Base-by-base conservation (phyloP, 208 protist genomes). In the Angomonas deanei region DNA sequence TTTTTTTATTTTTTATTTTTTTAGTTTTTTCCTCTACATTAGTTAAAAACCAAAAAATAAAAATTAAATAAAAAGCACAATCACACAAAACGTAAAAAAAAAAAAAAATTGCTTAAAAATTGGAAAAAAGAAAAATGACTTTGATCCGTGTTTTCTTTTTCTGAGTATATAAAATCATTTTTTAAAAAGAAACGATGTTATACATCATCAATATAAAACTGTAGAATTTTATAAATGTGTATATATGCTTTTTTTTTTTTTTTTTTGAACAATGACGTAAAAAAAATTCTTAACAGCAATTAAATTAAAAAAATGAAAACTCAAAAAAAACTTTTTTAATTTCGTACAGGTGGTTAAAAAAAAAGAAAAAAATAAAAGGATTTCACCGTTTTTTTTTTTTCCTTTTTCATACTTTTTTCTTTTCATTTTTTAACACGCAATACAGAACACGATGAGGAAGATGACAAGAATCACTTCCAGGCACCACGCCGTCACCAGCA, bases 401-500 rank as follows among this genome's bases (percentile, higher is more conserved):
- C n/a, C n/a, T n/a, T n/a, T n/a, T n/a, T n/a, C n/a, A n/a, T n/a
- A n/a, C n/a, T n/a, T n/a, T 66, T 66, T 66, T 68, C 46, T 38
- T 48, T 63, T 32, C 28, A 6, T 30, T 17, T 50, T 27, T 32
- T 46, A 39, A 66, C 38, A 72, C 26, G 30, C 50, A 21, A 49
- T 10, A 36, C 33, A 38, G 27, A 72, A 47, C 10, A 38, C 2
- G 54, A 66, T 56, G 21, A 26, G 23, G 33, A 66, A 8, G 36
- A 24, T 42, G 30, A 60, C 21, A 24, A 60, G 10, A 39, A 19
- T 36, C 10, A 83, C 47, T 56, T 83, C 54, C 39, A 83, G 61
- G 49, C 62, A 57, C 63, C 67, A 79, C 23, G 72, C 60, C 24
- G 64, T 70, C 17, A 80, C 66, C 68, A 84, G 65, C 42, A 84